Evolutionary conservation across 2,329 filamentous ascomycete genomes (phyloP).

Genomic region (Fusarium lyarnte): DNA sequence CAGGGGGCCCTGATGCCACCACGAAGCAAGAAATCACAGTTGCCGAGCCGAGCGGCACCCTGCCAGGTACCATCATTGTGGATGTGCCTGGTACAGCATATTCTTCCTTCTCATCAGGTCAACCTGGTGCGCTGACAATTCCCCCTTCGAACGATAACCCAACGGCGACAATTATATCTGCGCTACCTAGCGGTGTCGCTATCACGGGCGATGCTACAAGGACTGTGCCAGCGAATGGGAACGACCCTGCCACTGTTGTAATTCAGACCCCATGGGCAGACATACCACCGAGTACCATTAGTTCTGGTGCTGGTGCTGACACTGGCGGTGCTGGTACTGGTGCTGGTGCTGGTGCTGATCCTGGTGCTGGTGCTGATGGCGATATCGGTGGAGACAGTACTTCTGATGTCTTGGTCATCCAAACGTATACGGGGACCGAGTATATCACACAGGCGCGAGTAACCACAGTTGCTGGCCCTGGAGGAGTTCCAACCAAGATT

Average conservation of each 20-base stretch:
- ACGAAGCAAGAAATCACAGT: conserved; percentile 23
- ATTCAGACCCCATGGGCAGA: conserved; percentile 28
- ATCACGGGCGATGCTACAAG: conserved; percentile 5
- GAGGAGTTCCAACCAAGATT: conserved; percentile 7
- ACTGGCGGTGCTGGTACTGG: not conserved
- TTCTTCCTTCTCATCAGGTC: conserved; percentile 18
- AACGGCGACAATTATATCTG: conserved; percentile 23
- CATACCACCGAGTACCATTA: conserved; percentile 6
- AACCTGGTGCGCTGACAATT: conserved; percentile 20
- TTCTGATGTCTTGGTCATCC: conserved; percentile 19
- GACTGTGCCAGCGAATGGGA: conserved; percentile 19
- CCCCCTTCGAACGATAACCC: conserved; percentile 20
- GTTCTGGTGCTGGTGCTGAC: not conserved
- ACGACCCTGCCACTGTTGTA: conserved; percentile 15
- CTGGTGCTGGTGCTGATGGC: not conserved
- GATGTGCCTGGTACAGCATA: conserved; percentile 23
- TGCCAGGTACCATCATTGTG: conserved; percentile 19
- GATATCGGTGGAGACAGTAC: not conserved
- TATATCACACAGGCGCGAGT: conserved; percentile 11
- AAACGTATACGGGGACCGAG: conserved; percentile 24
- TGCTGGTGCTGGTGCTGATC: not conserved
- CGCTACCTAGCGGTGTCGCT: conserved; percentile 5
- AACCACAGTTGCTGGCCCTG: conserved; percentile 8
- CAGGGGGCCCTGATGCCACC: conserved; percentile 11
- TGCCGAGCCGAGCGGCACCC: conserved; percentile 15